Conservation (phyloP, 2,329 filamentous ascomycete species). For the Tolypocladium guangdongense region DNA sequence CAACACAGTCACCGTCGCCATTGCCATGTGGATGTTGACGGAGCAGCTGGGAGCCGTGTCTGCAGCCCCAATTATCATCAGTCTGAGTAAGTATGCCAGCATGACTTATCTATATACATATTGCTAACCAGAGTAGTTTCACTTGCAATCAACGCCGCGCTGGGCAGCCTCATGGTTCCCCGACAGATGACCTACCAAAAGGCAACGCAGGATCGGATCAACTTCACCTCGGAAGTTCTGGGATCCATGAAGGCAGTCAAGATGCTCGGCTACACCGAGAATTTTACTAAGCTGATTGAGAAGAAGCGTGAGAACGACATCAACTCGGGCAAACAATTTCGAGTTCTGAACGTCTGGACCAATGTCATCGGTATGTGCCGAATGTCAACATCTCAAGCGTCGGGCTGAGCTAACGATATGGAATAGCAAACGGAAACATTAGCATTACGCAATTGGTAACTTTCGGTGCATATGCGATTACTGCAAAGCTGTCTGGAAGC, state of each 20-base stretch:
- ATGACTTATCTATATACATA: no score
- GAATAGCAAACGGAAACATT: constrained; percentile 15
- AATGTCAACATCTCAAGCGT: no score
- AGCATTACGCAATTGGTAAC: constrained; percentile 17
- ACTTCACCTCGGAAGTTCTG: constrained; percentile 20
- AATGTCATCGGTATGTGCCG: constrained; percentile 17
- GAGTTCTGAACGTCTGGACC: constrained; percentile 13
- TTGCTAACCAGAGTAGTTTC: no score
- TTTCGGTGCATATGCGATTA: constrained; percentile 19
- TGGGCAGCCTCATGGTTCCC: constrained; percentile 15
- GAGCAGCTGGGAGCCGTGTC: constrained; percentile 21
- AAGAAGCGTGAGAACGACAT: constrained; percentile 16
- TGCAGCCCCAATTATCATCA: constrained; percentile 19
- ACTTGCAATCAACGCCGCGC: no score
- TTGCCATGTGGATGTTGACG: constrained; percentile 19
- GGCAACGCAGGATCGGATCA: constrained; percentile 21
- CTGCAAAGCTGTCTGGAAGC: constrained; percentile 12
- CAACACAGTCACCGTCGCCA: constrained; percentile 16
- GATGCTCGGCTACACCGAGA: constrained; percentile 20
- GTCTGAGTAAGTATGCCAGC: constrained; percentile 18
- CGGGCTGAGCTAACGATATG: no score
- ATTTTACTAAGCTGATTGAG: constrained; percentile 12
- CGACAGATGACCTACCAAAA: constrained; percentile 23
- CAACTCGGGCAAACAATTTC: constrained; percentile 12
- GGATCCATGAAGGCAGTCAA: constrained; percentile 22